phyloP scores from a whole-genome alignment of 805 yeast species.

The Candida maltosa region DNA sequence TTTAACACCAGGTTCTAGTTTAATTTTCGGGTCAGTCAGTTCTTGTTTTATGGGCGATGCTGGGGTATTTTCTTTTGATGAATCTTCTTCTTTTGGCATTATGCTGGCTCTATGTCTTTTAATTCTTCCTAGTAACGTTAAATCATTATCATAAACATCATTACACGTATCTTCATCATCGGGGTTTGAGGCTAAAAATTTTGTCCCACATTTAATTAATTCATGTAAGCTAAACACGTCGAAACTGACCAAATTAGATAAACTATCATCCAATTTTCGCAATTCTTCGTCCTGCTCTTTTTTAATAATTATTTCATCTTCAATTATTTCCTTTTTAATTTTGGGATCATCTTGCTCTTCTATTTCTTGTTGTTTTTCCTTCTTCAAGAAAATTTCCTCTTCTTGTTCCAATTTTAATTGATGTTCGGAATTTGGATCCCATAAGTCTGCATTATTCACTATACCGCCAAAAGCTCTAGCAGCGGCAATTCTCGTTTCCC shows the following conservation, averaged over 20 bases:
- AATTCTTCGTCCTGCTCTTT: constrained; percentile 42
- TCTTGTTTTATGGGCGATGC: constrained; percentile 9
- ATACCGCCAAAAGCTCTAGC: constrained; percentile 95
- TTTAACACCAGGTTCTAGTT: constrained; percentile 11
- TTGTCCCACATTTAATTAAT: constrained; percentile 47
- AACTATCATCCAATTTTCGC: constrained; percentile 36
- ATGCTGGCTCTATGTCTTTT: constrained; percentile 42
- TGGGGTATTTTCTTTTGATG: constrained; percentile 7
- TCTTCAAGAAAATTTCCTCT: constrained; percentile 8
- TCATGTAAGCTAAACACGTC: constrained; percentile 50
- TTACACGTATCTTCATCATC: constrained; percentile 19
- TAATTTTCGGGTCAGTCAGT: constrained; percentile 9
- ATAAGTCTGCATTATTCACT: constrained; percentile 66
- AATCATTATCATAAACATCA: constrained; percentile 9
- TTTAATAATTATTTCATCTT: constrained; percentile 21
- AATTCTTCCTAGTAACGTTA: constrained; percentile 44
- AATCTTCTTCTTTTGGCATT: constrained; percentile 7
- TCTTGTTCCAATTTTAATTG: constrained; percentile 21
- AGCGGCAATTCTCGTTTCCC: constrained; percentile 97
- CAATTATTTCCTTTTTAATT: constrained; percentile 9
- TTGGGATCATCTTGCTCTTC: constrained; percentile 10
- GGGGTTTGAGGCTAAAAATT: constrained; percentile 65
- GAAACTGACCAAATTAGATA: constrained; percentile 42
- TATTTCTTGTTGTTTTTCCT: constrained; percentile 11
- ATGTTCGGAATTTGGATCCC: constrained; percentile 74